A percentile compares a stretch with the other conserved stretches of the same genome.
phyloP scores from a whole-genome alignment of 1,284 basidiomycete species.

The Fomitopsis schrenkii region DNA sequence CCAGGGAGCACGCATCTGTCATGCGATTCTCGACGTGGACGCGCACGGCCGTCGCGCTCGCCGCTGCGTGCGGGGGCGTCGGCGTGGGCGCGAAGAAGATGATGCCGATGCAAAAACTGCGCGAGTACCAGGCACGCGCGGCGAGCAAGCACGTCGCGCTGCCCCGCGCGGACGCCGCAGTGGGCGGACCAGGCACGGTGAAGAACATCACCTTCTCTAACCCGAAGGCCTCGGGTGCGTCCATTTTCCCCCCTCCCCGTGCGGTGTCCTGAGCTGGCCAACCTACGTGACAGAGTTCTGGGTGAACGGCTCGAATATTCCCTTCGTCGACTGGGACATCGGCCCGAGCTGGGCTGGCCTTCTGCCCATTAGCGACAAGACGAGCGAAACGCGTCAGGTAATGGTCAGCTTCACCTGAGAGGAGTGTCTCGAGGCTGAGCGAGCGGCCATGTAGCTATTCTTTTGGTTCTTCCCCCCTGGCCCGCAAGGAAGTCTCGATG shows the following conservation, averaged over 20 bases:
- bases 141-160: neutral
- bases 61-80: neutral
- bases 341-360: constrained; percentile 72
- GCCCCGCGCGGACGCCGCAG: neutral
- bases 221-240: neutral
- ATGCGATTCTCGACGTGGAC: neutral
- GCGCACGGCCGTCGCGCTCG: neutral
- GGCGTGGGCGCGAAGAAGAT: neutral
- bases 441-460: constrained; percentile 51
- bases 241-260: neutral
- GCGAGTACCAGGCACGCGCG: neutral
- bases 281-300: constrained; percentile 48
- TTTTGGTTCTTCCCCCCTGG: constrained; percentile 87
- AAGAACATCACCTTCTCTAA: neutral
- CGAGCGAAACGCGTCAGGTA: constrained; percentile 63
- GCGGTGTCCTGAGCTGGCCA: neutral
- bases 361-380: constrained; percentile 56
- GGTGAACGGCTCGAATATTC: constrained; percentile 61
- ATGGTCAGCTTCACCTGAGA: neutral
- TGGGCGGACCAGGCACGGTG: neutral
- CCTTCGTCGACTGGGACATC: constrained; percentile 64
- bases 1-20: neutral
- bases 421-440: too few species aligned
- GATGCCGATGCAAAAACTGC: neutral
- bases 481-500: constrained; percentile 63